Conservation (phyloP, 2,329 filamentous ascomycete genomes). For the Penicillium janthinellum region DNA sequence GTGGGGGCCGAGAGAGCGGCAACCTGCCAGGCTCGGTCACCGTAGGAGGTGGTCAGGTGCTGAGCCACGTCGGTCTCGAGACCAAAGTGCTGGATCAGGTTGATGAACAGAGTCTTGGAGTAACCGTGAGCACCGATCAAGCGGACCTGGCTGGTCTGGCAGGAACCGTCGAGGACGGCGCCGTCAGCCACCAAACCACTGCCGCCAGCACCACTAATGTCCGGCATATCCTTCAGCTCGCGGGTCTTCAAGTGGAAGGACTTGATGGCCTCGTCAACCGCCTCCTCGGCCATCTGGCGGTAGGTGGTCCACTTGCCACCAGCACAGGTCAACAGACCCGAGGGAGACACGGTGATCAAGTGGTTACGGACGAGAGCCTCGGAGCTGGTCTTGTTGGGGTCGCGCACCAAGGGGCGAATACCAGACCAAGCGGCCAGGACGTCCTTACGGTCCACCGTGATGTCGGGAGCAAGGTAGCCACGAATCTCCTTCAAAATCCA, state of each 20-base stretch:
- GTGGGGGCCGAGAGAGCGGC: slow-evolving; percentile 78
- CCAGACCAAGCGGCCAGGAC: slow-evolving; percentile 90
- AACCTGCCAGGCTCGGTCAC: slow-evolving; percentile 89
- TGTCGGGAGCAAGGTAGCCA: slow-evolving; percentile 79
- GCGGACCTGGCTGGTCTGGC: slow-evolving; percentile 81
- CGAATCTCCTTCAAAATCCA: slow-evolving; percentile 86
- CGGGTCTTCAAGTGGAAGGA: slow-evolving; percentile 65
- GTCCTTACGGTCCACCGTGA: slow-evolving; percentile 80
- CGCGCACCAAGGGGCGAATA: slow-evolving; percentile 81
- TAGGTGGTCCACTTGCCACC: slow-evolving; percentile 95
- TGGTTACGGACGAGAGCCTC: slow-evolving; percentile 88
- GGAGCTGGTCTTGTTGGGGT: slow-evolving; percentile 82
- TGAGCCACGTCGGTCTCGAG: slow-evolving; percentile 90
- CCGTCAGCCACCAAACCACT: slow-evolving; percentile 71
- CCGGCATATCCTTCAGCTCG: slow-evolving; percentile 61
- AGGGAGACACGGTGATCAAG: slow-evolving; percentile 75
- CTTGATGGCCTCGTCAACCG: slow-evolving; percentile 76
- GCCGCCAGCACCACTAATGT: slow-evolving; percentile 71
- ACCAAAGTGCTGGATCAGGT: slow-evolving; percentile 89
- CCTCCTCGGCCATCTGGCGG: slow-evolving; percentile 89
- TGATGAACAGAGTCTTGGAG: slow-evolving; percentile 91
- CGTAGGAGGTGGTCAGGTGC: slow-evolving; percentile 84
- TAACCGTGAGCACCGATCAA: slow-evolving; percentile 83
- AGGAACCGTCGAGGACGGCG: slow-evolving; percentile 69
- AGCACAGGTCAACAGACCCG: slow-evolving; percentile 79